Percentiles rank a stretch among this genome's conserved stretches.
Conservation (phyloP, 179 eudicot species). For the Beta corolliflora region DNA sequence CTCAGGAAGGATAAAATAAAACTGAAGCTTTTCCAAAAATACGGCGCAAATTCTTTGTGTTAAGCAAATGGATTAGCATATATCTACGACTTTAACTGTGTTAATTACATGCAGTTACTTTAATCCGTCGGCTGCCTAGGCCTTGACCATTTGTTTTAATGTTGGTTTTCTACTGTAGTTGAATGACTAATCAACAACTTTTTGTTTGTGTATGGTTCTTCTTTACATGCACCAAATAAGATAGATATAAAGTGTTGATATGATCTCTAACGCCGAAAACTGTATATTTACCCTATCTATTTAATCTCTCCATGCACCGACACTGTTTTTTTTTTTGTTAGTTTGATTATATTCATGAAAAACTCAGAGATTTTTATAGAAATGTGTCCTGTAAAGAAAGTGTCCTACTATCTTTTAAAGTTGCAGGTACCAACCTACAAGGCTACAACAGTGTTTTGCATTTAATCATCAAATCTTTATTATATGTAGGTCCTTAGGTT, state of each 20-base stretch:
- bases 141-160: neutral
- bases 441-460: neutral
- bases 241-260: no score
- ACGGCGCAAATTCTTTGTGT: neutral
- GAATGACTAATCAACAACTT: constrained; percentile 7
- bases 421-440: constrained; percentile 1
- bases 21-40: neutral
- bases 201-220: neutral
- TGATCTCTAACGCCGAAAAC: no score
- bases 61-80: neutral
- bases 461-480: constrained; percentile 14
- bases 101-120: neutral
- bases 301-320: neutral
- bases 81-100: neutral
- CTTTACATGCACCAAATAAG: neutral
- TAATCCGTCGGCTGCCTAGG: neutral
- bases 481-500: constrained; percentile 11
- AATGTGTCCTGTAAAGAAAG: constrained; percentile 7
- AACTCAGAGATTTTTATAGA: neutral
- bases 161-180: neutral
- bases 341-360: neutral
- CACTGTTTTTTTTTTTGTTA: neutral
- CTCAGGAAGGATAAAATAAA: neutral
- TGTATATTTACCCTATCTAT: neutral
- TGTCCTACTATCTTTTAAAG: neutral